phyloP scores from a whole-genome alignment of 2,329 filamentous ascomycete genomes.

The Diaporthe citri region DNA sequence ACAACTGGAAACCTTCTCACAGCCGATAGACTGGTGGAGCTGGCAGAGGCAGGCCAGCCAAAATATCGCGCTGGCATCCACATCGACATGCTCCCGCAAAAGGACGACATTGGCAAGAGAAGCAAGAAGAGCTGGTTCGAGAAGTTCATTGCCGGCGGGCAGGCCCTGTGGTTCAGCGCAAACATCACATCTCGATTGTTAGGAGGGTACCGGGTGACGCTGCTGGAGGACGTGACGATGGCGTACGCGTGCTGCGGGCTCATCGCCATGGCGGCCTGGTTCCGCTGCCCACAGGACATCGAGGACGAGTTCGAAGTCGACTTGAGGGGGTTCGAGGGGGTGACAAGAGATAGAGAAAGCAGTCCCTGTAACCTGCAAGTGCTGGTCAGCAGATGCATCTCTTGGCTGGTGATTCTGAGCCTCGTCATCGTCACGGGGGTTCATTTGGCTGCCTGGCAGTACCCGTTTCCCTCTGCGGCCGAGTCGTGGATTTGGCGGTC shows the following conservation, averaged over 20 bases:
- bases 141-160: background rate
- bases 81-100: background rate
- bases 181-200: background rate
- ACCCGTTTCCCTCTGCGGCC: background rate
- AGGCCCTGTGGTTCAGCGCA: conserved; percentile 4
- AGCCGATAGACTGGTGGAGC: background rate
- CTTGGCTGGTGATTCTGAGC: background rate
- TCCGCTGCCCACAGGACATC: background rate
- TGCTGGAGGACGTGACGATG: background rate
- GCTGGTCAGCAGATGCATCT: background rate
- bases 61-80: background rate
- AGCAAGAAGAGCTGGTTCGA: conserved; percentile 8
- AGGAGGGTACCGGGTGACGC: background rate
- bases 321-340: rapidly evolving
- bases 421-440: background rate
- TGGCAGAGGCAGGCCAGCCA: background rate
- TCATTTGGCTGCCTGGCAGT: background rate
- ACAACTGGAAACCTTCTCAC: background rate
- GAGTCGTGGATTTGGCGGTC: conserved; percentile 5
- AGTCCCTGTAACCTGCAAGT: no score
- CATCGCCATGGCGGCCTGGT: background rate
- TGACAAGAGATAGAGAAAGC: rapidly evolving
- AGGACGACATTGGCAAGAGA: background rate
- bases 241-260: background rate
- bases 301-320: background rate